Evolutionary conservation across 2,329 filamentous ascomycete species (phyloP).

Genomic region (Tolypocladium endophyticum): DNA sequence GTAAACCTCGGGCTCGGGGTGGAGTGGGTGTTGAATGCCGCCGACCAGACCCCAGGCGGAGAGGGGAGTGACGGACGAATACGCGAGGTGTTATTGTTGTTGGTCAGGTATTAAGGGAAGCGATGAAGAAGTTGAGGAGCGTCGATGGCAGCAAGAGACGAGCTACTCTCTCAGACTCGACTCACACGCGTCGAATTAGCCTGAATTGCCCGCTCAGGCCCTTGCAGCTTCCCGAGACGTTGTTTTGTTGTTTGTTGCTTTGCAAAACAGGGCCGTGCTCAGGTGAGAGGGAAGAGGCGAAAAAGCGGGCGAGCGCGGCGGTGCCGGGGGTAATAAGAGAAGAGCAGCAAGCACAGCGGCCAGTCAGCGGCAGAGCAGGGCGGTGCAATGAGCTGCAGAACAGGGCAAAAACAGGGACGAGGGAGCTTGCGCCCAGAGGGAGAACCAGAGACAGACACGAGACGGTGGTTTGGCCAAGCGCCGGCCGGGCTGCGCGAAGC

Average conservation of each 20-base stretch:
- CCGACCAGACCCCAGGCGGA: background rate
- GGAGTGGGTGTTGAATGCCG: background rate
- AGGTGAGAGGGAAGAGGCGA: background rate
- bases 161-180: background rate
- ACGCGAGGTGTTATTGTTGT: background rate
- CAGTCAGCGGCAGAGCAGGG: no score
- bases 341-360: background rate
- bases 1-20: background rate
- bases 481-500: background rate
- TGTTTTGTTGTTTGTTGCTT: background rate
- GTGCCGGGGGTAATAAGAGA: background rate
- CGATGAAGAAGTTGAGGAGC: background rate
- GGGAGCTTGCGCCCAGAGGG: background rate
- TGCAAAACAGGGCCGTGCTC: background rate
- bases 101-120: background rate
- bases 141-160: background rate
- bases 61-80: background rate
- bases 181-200: background rate
- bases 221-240: background rate
- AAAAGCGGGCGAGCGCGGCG: background rate
- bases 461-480: background rate
- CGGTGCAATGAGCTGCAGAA: background rate
- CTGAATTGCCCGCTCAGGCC: background rate
- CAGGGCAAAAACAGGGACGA: background rate
- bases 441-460: background rate